A percentile compares a stretch with the other conserved stretches of the same genome.
phyloP scores from a whole-genome alignment of 2,329 filamentous ascomycete genomes.

The Colletotrichum spinosum region DNA sequence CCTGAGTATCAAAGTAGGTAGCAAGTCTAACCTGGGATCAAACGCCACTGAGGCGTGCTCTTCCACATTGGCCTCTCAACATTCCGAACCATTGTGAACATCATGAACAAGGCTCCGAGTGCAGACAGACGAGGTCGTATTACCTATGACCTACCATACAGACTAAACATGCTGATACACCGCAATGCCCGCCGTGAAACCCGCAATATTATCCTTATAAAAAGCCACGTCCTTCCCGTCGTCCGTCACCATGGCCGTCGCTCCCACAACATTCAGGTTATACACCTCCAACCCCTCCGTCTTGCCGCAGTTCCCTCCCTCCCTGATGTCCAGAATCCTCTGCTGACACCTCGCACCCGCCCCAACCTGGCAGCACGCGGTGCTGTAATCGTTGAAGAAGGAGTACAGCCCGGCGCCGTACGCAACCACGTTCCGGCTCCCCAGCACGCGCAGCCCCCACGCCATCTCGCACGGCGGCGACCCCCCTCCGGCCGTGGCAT shows the following conservation, averaged over 20 bases:
- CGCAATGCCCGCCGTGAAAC: constrained; percentile 52
- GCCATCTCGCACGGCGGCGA: constrained; percentile 63
- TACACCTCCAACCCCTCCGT: constrained; percentile 50
- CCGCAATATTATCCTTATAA: constrained; percentile 52
- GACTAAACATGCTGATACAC: constrained; percentile 43
- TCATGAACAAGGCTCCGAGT: no score
- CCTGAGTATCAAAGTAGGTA: no score
- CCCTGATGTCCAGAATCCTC: constrained; percentile 50
- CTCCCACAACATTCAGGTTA: constrained; percentile 59
- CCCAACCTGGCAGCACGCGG: constrained; percentile 56
- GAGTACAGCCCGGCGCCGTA: constrained; percentile 76
- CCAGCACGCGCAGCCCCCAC: constrained; percentile 73
- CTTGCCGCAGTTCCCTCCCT: constrained; percentile 38
- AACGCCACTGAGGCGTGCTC: no score
- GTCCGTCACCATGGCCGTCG: constrained; percentile 52
- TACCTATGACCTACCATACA: not conserved
- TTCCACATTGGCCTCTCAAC: no score
- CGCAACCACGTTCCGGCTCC: constrained; percentile 64
- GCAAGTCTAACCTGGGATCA: no score
- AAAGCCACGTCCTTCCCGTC: constrained; percentile 49
- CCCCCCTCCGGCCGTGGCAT: constrained; percentile 38
- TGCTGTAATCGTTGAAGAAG: constrained; percentile 75
- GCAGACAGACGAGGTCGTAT: no score
- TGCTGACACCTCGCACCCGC: constrained; percentile 59
- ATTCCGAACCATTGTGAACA: no score